A percentile compares a stretch with the other conserved stretches of the same genome.
These are phyloP conservation scores for Eucalyptus victrix DNA, from an alignment of 345 rosid species.

Conservation along the genomic window DNA sequence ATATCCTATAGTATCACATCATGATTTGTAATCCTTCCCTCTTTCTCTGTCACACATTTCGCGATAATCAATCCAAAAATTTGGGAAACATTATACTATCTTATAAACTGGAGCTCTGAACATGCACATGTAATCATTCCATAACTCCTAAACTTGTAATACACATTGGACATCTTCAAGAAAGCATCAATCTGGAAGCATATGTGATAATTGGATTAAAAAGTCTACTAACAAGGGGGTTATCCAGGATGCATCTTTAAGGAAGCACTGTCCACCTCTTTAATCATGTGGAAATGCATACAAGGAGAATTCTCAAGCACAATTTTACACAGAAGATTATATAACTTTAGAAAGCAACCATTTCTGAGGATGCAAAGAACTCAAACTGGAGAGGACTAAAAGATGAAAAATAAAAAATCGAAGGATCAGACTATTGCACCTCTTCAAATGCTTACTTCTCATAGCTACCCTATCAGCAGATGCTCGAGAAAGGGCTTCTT, in stretches of 20 bases:
- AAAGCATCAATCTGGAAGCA: neutral
- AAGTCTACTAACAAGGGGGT: neutral
- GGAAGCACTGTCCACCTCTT: neutral
- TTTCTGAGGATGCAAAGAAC: neutral
- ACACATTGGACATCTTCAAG: neutral
- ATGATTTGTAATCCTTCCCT: neutral
- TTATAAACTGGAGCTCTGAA: neutral
- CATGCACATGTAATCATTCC: neutral
- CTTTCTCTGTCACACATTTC: neutral
- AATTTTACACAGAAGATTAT: neutral
- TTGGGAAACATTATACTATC: neutral
- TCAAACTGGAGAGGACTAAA: neutral
- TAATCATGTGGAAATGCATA: neutral
- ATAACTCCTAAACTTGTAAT: neutral
- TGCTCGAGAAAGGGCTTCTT: conserved; percentile 58
- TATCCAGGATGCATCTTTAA: neutral
- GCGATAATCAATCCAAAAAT: neutral
- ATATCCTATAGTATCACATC: neutral
- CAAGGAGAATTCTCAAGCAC: neutral
- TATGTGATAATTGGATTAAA: neutral
- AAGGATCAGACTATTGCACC: conserved; percentile 27
- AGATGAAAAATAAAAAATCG: neutral
- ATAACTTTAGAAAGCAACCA: neutral
- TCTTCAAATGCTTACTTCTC: conserved; percentile 62
- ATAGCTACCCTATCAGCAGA: conserved; percentile 56